phyloP scores from a whole-genome alignment of 179 eudicot genomes.

The Heliamphora pulchella region DNA sequence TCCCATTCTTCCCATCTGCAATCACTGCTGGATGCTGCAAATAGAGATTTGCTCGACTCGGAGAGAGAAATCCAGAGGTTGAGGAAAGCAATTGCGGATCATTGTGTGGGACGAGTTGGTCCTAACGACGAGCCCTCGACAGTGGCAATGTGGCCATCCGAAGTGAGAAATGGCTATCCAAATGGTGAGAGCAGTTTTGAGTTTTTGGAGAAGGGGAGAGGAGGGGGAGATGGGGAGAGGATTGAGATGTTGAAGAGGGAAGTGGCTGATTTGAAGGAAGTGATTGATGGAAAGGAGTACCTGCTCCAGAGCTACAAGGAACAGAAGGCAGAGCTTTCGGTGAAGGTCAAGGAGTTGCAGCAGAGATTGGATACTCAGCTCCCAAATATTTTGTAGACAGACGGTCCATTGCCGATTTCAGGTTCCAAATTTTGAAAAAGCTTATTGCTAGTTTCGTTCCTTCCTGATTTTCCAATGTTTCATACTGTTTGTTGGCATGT shows the following conservation, averaged over 20 bases:
- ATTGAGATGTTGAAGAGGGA: constrained; percentile 72
- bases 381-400: constrained; percentile 69
- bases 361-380: constrained; percentile 83
- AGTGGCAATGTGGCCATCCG: constrained; percentile 37
- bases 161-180: constrained; percentile 47
- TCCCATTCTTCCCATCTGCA: constrained; percentile 75
- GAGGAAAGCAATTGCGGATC: constrained; percentile 88
- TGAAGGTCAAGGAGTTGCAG: constrained; percentile 81
- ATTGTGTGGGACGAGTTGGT: constrained; percentile 54
- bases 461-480: background rate
- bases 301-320: constrained; percentile 80
- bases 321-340: constrained; percentile 71
- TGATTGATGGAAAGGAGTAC: constrained; percentile 82
- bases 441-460: constrained; percentile 9
- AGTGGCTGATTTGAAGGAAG: constrained; percentile 71
- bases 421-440: constrained; percentile 18
- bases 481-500: background rate
- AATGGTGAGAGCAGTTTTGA: constrained; percentile 49
- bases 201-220: constrained; percentile 31
- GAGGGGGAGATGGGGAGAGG: constrained; percentile 38
- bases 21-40: constrained; percentile 64
- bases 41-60: constrained; percentile 71
- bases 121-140: constrained; percentile 38
- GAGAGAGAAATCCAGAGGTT: constrained; percentile 83
- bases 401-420: background rate